A percentile compares a stretch with the other conserved stretches of the same genome.
These are phyloP conservation scores for Auxenochlorella pyrenoidosa DNA, from an alignment of 139 green algal genomes.

Conservation along the genomic window DNA sequence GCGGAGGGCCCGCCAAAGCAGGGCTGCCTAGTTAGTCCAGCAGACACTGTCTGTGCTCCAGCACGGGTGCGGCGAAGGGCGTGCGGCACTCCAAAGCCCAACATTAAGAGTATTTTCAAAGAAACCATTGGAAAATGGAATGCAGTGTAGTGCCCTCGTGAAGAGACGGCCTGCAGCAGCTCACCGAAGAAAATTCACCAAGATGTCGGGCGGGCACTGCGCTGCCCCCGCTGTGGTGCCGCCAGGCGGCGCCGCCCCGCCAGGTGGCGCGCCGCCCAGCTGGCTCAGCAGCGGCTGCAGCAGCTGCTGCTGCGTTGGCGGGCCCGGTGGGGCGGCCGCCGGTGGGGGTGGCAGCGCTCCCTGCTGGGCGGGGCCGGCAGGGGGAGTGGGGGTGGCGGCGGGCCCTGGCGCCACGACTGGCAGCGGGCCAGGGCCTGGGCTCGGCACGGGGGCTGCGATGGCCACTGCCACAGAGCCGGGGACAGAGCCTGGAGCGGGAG, in stretches of 20 bases:
- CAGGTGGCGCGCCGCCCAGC: not conserved
- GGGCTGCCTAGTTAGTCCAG: too few relatives aligned
- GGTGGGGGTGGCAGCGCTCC: not conserved
- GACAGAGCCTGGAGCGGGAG: not conserved
- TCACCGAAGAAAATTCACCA: constrained; percentile 8
- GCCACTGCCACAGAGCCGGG: not conserved
- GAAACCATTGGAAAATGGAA: too few relatives aligned
- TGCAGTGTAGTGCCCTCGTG: too few relatives aligned
- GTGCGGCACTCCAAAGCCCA: too few relatives aligned
- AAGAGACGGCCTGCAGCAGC: too few relatives aligned
- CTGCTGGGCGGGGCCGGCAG: not conserved
- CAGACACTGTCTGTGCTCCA: too few relatives aligned
- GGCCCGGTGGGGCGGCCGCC: not conserved
- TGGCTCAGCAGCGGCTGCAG: not conserved
- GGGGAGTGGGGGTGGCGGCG: not conserved
- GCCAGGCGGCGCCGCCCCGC: not conserved
- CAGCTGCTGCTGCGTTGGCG: not conserved
- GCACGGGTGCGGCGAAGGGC: too few relatives aligned
- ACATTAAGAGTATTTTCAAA: too few relatives aligned
- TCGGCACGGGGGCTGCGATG: not conserved
- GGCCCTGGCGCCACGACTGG: not conserved
- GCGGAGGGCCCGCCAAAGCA: too few relatives aligned
- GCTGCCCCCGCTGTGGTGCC: too few relatives aligned
- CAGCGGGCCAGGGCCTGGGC: not conserved
- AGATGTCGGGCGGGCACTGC: not conserved